Evolutionary conservation across 1,139 yeast genomes (phyloP).

Genomic region (Saccharomyces hybrid): DNA sequence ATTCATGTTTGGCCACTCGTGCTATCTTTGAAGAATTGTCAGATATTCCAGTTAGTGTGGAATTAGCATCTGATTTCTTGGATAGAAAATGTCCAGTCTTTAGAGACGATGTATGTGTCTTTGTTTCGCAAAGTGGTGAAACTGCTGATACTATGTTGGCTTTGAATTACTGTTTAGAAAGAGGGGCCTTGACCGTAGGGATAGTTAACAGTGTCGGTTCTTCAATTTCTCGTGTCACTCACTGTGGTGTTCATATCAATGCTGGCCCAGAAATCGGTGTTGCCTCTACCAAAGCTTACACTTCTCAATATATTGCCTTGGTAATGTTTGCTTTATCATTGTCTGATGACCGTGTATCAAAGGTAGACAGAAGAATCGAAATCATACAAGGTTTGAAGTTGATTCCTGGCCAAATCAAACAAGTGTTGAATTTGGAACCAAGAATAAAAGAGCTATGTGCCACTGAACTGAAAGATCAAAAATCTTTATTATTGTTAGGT

Average conservation of each 20-base stretch:
- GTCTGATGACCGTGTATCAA: conserved; percentile 84
- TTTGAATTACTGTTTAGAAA: conserved; percentile 88
- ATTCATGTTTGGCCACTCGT: conserved; percentile 95
- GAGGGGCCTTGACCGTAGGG: conserved; percentile 97
- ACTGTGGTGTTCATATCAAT: conserved; percentile 98
- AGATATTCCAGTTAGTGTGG: conserved; percentile 92
- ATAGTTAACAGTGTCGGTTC: conserved; percentile 95
- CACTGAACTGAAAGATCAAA: conserved; percentile 31
- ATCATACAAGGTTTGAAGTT: conserved; percentile 80
- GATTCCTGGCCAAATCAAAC: conserved; percentile 79
- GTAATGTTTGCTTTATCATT: conserved; percentile 94
- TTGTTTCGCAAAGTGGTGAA: conserved; percentile 98
- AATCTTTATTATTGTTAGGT: no score
- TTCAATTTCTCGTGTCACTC: conserved; percentile 88
- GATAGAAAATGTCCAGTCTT: conserved; percentile 94
- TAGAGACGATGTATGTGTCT: conserved; percentile 95
- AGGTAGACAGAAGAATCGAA: conserved; percentile 65
- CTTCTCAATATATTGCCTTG: conserved; percentile 94
- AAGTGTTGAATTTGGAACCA: conserved; percentile 65
- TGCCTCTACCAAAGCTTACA: conserved; percentile 98
- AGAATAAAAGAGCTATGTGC: conserved; percentile 72
- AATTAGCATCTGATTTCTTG: conserved; percentile 93
- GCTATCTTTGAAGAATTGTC: conserved; percentile 94
- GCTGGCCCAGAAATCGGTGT: conserved; percentile 99
- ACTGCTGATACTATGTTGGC: conserved; percentile 98